A percentile compares a stretch with the other conserved stretches of the same genome.
phyloP scores from a whole-genome alignment of 23 red algal genomes.

The Pyropia yezoensis region DNA sequence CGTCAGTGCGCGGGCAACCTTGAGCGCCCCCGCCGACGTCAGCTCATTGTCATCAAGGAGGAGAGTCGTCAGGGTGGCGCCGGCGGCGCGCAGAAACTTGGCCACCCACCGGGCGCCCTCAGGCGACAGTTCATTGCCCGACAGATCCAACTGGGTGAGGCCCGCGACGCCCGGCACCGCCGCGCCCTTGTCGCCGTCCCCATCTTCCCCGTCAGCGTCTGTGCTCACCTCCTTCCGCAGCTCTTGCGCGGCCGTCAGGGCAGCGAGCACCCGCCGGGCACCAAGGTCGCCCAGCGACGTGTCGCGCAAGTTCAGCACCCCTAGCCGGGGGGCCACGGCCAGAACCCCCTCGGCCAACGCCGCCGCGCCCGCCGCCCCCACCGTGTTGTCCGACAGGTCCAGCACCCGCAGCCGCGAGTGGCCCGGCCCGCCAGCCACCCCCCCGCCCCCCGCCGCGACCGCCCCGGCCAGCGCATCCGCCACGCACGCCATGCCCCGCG shows the following conservation, averaged over 20 bases:
- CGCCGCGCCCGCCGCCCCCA: conserved; percentile 22
- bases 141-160: conserved; percentile 48
- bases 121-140: conserved; percentile 50
- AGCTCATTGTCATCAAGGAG: conserved; percentile 65
- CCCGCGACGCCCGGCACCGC: conserved; percentile 10
- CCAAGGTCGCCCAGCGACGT: conserved; percentile 48
- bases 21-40: conserved; percentile 10
- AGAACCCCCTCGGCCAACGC: conserved; percentile 27
- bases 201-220: conserved; percentile 1
- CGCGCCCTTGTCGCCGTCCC: conserved; percentile 10
- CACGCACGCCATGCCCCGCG: background rate
- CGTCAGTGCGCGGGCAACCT: conserved; percentile 35
- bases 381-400: conserved; percentile 68
- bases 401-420: conserved; percentile 18
- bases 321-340: conserved; percentile 7
- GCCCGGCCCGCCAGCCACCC: background rate
- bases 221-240: conserved; percentile 4
- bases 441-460: background rate
- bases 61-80: conserved; percentile 9
- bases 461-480: conserved; percentile 21
- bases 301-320: conserved; percentile 46
- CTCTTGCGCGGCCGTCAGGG: conserved; percentile 3
- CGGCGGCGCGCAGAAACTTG: conserved; percentile 4
- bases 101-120: conserved; percentile 11
- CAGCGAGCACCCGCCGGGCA: conserved; percentile 27